Evolutionary conservation across 1,139 yeast species (phyloP).

Genomic region (Meyerozyma athensensis): DNA sequence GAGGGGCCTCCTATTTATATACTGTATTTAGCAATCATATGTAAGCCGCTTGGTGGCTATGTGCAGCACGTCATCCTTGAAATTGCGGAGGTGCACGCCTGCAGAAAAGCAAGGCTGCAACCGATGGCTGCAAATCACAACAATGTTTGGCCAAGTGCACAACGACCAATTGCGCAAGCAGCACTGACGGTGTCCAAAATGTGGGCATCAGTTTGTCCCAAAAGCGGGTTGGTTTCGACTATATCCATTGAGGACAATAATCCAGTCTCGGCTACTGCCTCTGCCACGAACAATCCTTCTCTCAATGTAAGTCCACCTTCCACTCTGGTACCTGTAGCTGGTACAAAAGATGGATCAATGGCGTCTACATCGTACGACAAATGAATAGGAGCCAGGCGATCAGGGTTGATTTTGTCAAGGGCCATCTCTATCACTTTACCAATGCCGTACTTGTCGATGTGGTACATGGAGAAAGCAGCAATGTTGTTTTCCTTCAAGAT

Average conservation of each 20-base stretch:
- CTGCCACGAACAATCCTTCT: slow-evolving; percentile 91
- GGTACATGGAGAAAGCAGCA: slow-evolving; percentile 92
- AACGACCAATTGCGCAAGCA: slow-evolving; percentile 86
- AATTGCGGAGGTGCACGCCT: slow-evolving; percentile 1
- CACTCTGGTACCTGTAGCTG: slow-evolving; percentile 97
- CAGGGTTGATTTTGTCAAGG: slow-evolving; percentile 69
- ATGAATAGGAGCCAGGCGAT: slow-evolving; percentile 73
- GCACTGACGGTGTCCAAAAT: slow-evolving; percentile 82
- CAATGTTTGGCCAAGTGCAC: slow-evolving; percentile 91
- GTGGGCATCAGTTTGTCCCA: slow-evolving; percentile 76
- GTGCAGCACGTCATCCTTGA: slow-evolving; percentile 1
- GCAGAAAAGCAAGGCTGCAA: not conserved
- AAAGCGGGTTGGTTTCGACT: slow-evolving; percentile 88
- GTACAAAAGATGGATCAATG: slow-evolving; percentile 88
- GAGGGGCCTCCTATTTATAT: not conserved
- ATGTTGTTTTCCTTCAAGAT: slow-evolving; percentile 68
- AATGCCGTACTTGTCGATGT: slow-evolving; percentile 90
- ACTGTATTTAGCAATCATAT: not conserved
- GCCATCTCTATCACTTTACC: slow-evolving; percentile 93
- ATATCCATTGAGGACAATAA: slow-evolving; percentile 82
- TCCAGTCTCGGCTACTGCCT: slow-evolving; percentile 87
- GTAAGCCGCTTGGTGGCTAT: not conserved
- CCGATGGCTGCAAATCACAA: slow-evolving; percentile 28
- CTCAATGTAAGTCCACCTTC: slow-evolving; percentile 93
- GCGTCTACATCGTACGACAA: slow-evolving; percentile 96